Percentiles rank a stretch among this genome's conserved stretches.
Evolutionary conservation across 2,329 filamentous ascomycete species (phyloP).

Genomic region (Colletotrichum sublineola): DNA sequence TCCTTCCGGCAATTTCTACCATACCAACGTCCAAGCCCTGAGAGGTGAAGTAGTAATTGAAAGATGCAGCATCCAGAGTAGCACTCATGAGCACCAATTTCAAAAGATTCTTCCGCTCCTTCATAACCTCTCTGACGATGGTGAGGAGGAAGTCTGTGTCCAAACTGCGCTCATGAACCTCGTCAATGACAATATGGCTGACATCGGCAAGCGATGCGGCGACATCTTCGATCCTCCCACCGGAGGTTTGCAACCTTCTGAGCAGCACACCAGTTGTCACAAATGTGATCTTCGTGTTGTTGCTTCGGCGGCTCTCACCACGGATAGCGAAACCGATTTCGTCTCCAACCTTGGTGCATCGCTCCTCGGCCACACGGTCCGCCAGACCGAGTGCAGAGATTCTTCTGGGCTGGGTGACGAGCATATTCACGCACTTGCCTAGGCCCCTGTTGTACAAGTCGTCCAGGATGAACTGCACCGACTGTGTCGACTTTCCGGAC

Average conservation of each 20-base stretch:
- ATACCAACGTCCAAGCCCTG: conserved; percentile 77
- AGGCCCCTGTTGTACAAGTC: conserved; percentile 84
- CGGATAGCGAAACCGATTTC: conserved; percentile 94
- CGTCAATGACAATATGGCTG: conserved; percentile 94
- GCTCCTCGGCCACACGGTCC: conserved; percentile 93
- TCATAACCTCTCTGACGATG: conserved; percentile 85
- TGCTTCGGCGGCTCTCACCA: conserved; percentile 84
- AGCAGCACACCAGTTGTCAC: conserved; percentile 95
- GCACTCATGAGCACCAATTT: conserved; percentile 97
- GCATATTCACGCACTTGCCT: conserved; percentile 85
- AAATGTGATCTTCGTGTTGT: conserved; percentile 89
- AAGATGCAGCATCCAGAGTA: conserved; percentile 89
- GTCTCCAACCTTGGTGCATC: conserved; percentile 83
- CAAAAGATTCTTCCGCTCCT: conserved; percentile 79
- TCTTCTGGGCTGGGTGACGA: conserved; percentile 94
- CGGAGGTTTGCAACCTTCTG: conserved; percentile 89
- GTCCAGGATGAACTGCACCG: conserved; percentile 94
- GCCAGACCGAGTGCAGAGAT: conserved; percentile 95
- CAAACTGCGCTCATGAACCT: conserved; percentile 94
- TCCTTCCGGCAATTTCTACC: conserved; percentile 90
- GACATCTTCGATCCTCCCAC: conserved; percentile 83
- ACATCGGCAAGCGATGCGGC: conserved; percentile 87
- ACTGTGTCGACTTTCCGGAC: conserved; percentile 96
- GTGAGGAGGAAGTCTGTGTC: conserved; percentile 96
- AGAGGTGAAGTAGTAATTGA: conserved; percentile 84